Base-by-base conservation (phyloP, 495 filamentous ascomycete genomes). In the Talaromyces trachyspermus region DNA sequence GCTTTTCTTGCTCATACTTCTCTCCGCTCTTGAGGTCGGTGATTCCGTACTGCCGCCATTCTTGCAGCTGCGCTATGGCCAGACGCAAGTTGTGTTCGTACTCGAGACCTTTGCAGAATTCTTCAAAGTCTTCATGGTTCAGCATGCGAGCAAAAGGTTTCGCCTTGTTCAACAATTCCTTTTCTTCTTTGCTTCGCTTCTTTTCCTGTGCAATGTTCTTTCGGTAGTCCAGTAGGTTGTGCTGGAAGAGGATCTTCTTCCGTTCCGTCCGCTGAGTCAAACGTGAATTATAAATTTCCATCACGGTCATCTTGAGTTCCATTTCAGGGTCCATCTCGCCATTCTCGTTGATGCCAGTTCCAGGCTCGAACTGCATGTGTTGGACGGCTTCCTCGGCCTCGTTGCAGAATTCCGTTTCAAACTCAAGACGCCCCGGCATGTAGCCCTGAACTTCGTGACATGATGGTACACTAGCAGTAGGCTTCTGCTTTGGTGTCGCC, bases 371-470 rank as follows among this genome's bases (percentile, higher is more conserved):
- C 50, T 95, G 84, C 86, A 99, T 95, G 48, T 92, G 84, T 61
- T 97, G 92, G 10, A 99, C 94, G 0, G 90, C 90, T 66, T 97
- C 94, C 63, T 99, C 92, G 0, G 94, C 92, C 54, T 97, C 94
- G 63, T 99, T 97, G 57, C 89, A 83, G 62, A 91, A 95, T 56
- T 99, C 92, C 0, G 87, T 95, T 72, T 99, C 92, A 57, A 97
- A 99, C 59, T 99, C 92, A 49, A 99, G 67, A 15, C 92, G 88
- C 27, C 94, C 92, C 2, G 92, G 92, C 92, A 99, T 99, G 64
- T 95, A 99, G 3, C 92, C 92, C 60, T 94, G 86, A 22, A 99
- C 91, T 62, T 99, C 92, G 64, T 99, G 92, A 61, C 94, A 97
- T 22, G 90, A 78, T 12, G 92, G 92, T 3, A 94, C 87, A 69